Evolutionary conservation across 2,329 filamentous ascomycete genomes (phyloP).

Genomic region (Penicillium polonicum): DNA sequence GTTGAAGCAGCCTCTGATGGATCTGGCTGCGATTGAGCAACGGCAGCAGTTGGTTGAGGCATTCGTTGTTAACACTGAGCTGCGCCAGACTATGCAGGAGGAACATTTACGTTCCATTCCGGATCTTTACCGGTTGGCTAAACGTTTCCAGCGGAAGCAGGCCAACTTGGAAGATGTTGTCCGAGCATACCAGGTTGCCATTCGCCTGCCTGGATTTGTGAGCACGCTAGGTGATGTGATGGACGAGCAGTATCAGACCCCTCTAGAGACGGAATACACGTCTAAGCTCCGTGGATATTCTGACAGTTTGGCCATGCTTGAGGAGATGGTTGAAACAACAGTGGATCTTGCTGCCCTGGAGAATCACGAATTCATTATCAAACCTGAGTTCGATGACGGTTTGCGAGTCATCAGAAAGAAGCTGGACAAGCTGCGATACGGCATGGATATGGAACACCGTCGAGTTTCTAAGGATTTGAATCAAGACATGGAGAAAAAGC

Average conservation of each 20-base stretch:
- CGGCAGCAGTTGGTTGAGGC: slow-evolving; percentile 93
- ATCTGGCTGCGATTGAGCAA: slow-evolving; percentile 79
- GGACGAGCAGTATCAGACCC: slow-evolving; percentile 88
- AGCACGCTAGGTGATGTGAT: slow-evolving; percentile 88
- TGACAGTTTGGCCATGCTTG: slow-evolving; percentile 77
- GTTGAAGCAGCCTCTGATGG: slow-evolving; percentile 98
- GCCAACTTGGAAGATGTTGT: slow-evolving; percentile 96
- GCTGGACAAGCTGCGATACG: slow-evolving; percentile 76
- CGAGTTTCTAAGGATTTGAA: slow-evolving; percentile 75
- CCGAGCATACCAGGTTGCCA: slow-evolving; percentile 88
- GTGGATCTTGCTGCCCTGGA: slow-evolving; percentile 94
- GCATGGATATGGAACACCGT: slow-evolving; percentile 80
- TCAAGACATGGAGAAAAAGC: slow-evolving; percentile 96
- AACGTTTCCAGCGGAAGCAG: slow-evolving; percentile 88
- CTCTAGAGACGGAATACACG: slow-evolving; percentile 84
- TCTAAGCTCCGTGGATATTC: slow-evolving; percentile 74
- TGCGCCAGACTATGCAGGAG: slow-evolving; percentile 95
- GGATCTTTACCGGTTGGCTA: slow-evolving; percentile 88
- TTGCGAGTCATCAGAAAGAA: slow-evolving; percentile 86
- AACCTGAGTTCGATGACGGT: slow-evolving; percentile 92
- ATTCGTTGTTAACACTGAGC: slow-evolving; percentile 87
- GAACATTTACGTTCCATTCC: slow-evolving; percentile 90
- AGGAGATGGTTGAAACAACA: slow-evolving; percentile 98
- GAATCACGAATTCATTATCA: slow-evolving; percentile 98
- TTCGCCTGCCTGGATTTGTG: slow-evolving; percentile 85